Evolutionary conservation across 495 filamentous ascomycete species (phyloP), one percentile per base, ranked within the genome.

Genomic region (Talaromyces thailandensis): DNA sequence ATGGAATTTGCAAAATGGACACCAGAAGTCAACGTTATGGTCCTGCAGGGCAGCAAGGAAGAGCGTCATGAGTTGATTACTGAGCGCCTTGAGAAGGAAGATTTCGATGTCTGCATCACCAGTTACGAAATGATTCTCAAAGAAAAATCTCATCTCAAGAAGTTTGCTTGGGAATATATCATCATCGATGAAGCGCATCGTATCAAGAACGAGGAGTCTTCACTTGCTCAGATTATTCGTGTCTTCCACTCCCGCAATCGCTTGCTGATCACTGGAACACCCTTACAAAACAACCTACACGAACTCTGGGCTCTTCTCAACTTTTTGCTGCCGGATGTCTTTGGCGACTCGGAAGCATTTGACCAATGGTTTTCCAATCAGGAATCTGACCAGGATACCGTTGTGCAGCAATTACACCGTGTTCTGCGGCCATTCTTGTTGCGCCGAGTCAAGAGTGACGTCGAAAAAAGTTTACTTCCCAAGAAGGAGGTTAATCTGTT

Each of bases 131-230:
- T 96, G 91, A 89, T 99, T 62, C 81, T 99, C 2, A 85, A 94
- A 48, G 95, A 99, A 70, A 98, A 99, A 76, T 81, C 90, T 0
- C 91, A 96, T 68, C 75, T 99, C 52, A 95, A 95, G 77, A 98
- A 98, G 73, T 95, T 98, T 69, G 92, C 95, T 0, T 99, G 95
- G 95, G 94, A 99, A 71, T 99, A 99, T 71, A 98, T 99, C 74
- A 96, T 99, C 71, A 96, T 99, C 60, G 95, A 99, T 69, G 95
- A 99, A 66, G 95, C 95, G 4, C 95, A 99, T 71, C 91, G 95
- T 23, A 98, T 99, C 79, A 99, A 99, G 77, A 99, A 99, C 73
- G 95, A 99, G 72, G 91, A 96, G 72, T 99, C 95, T 0, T 95
- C 95, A 2, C 80, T 99, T 4, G 92, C 95, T 2, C 94, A 99